phyloP scores from a whole-genome alignment of 371 early-diverging fungal genomes.

The Mortierella sp. region DNA sequence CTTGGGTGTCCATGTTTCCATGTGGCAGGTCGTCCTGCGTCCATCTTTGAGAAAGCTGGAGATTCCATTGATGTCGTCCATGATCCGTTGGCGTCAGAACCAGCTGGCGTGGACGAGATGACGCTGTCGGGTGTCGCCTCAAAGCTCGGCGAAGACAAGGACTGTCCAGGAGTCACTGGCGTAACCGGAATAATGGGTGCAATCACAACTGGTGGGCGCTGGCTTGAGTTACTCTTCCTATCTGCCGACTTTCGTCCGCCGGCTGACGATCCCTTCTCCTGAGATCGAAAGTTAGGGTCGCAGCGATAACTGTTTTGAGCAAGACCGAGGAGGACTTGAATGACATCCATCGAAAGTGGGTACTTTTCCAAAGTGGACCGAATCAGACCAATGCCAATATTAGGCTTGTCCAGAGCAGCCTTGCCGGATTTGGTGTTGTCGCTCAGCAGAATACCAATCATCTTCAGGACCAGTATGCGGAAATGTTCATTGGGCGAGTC shows the following conservation, averaged over 20 bases:
- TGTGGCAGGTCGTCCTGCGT: constrained; percentile 6
- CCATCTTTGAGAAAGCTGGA: neutral
- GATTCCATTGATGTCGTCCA: constrained; percentile 6
- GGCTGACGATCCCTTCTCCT: constrained; percentile 19
- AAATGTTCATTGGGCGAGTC: constrained; percentile 60
- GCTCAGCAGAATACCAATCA: constrained; percentile 60
- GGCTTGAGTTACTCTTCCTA: constrained; percentile 3
- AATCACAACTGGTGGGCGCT: constrained; percentile 9
- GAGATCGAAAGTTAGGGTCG: constrained; percentile 45
- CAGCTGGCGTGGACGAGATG: neutral
- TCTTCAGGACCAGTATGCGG: constrained; percentile 54
- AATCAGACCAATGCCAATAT: constrained; percentile 56
- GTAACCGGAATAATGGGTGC: constrained; percentile 7
- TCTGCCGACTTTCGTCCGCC: constrained; percentile 27
- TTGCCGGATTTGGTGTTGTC: constrained; percentile 60
- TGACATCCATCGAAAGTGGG: constrained; percentile 58
- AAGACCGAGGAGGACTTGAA: constrained; percentile 55
- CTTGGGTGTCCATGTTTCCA: constrained; percentile 34
- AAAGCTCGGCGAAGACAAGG: neutral
- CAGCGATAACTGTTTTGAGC: constrained; percentile 58
- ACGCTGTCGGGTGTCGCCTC: constrained; percentile 11
- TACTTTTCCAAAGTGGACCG: constrained; percentile 49
- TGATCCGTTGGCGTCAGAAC: neutral
- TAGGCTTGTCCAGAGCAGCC: constrained; percentile 53
- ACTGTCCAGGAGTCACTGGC: neutral